Conservation (phyloP, 2,329 filamentous ascomycete genomes). For the Ophiocordyceps camponoti-saundersi region DNA sequence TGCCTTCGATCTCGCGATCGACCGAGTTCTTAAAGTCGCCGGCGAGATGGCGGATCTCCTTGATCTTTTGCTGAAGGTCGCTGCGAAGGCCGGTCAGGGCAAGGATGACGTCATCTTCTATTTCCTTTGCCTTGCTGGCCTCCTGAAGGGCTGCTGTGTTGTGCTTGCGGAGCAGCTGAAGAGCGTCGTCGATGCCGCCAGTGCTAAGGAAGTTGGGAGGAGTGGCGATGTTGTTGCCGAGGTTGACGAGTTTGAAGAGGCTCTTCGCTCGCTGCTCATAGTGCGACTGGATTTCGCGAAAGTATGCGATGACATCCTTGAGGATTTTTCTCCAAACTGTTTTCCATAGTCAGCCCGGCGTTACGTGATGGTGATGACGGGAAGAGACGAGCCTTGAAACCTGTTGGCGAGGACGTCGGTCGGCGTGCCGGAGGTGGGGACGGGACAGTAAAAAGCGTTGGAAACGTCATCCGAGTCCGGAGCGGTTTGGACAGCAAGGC, state of each 20-base stretch:
- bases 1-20: constrained; percentile 82
- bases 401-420: constrained; percentile 75
- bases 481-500: constrained; percentile 54
- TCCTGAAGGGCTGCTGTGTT: constrained; percentile 68
- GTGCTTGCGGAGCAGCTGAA: constrained; percentile 63
- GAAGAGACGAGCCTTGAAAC: constrained; percentile 55
- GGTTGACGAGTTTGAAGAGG: constrained; percentile 65
- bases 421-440: constrained; percentile 73
- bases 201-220: constrained; percentile 63
- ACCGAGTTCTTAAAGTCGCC: constrained; percentile 96
- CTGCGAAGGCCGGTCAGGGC: constrained; percentile 72
- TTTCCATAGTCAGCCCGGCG: neutral
- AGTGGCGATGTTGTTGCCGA: constrained; percentile 62
- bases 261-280: constrained; percentile 78
- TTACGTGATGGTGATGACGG: neutral
- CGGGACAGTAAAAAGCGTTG: constrained; percentile 77
- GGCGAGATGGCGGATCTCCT: constrained; percentile 87
- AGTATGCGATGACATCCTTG: constrained; percentile 87
- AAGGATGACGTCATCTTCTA: constrained; percentile 80
- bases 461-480: constrained; percentile 53
- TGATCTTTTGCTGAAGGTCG: constrained; percentile 90
- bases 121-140: constrained; percentile 74
- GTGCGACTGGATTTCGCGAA: constrained; percentile 75
- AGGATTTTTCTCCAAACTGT: constrained; percentile 86
- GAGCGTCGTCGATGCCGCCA: constrained; percentile 76